Evolutionary conservation across 2,329 filamentous ascomycete species (phyloP).

Genomic region (Hypoxylon sp.): DNA sequence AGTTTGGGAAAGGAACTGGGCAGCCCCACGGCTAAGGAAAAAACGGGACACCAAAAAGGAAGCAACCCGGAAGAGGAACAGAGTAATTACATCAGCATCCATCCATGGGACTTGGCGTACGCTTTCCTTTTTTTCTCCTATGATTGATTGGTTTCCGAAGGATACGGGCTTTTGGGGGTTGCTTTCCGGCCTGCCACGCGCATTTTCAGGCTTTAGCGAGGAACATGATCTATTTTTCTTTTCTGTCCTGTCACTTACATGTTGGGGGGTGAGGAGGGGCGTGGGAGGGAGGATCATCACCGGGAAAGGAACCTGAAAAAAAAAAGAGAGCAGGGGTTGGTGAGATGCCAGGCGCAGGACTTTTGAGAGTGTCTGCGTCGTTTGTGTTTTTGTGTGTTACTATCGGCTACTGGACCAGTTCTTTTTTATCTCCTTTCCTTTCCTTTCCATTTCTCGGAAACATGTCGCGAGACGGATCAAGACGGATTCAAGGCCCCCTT

Average conservation of each 20-base stretch:
- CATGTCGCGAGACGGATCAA: constrained; percentile 16
- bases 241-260: constrained; percentile 31
- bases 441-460: constrained; percentile 8
- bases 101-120: constrained; percentile 38
- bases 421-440: background rate
- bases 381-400: too few relatives aligned
- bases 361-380: background rate
- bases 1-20: constrained; percentile 43
- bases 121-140: constrained; percentile 21
- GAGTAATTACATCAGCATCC: constrained; percentile 35
- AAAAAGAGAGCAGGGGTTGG: constrained; percentile 26
- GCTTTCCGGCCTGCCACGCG: constrained; percentile 23
- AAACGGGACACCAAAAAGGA: constrained; percentile 11
- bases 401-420: constrained; percentile 22
- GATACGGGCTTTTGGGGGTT: constrained; percentile 24
- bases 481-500: too few relatives aligned
- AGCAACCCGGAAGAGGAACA: constrained; percentile 23
- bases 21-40: constrained; percentile 39
- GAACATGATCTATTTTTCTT: too few relatives aligned
- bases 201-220: constrained; percentile 30
- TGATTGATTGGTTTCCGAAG: constrained; percentile 30
- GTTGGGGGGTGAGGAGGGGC: too few relatives aligned
- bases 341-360: constrained; percentile 29
- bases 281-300: too few relatives aligned
- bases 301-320: constrained; percentile 28